Conservation (phyloP, 306 rosid genomes). For the Gleditsia sinensis region DNA sequence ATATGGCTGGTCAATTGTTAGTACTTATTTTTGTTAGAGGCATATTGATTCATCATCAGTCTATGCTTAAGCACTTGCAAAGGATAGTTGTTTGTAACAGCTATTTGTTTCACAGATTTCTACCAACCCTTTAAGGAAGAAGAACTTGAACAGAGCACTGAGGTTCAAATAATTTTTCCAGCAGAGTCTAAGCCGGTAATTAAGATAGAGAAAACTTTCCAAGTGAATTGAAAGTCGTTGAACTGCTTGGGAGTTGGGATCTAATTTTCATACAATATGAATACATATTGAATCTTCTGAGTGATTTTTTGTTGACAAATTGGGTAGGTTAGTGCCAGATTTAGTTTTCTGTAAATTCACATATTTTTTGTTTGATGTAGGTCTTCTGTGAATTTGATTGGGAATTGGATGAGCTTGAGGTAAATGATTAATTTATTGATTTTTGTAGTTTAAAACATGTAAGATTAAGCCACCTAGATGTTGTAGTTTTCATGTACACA, state of each 20-base stretch:
- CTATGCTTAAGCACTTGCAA: constrained; percentile 10
- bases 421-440: constrained; percentile 32
- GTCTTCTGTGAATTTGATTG: constrained; percentile 86
- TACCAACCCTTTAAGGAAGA: constrained; percentile 88
- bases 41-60: neutral
- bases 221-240: constrained; percentile 1
- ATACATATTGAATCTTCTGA: neutral
- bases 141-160: constrained; percentile 83
- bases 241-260: constrained; percentile 4
- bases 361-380: constrained; percentile 45
- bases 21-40: constrained; percentile 15
- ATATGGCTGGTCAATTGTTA: neutral
- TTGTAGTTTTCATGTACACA: neutral
- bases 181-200: constrained; percentile 76
- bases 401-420: constrained; percentile 89
- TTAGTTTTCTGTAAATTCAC: constrained; percentile 19
- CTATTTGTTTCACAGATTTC: constrained; percentile 58
- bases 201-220: neutral
- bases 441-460: constrained; percentile 15
- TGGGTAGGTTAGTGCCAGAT: neutral
- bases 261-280: neutral
- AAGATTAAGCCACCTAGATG: constrained; percentile 20
- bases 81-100: constrained; percentile 19
- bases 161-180: constrained; percentile 78
- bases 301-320: neutral